A percentile compares a stretch with the other conserved stretches of the same genome.
Evolutionary conservation across 1,139 yeast species (phyloP).

Genomic region (Schwanniomyces etchellsii): DNA sequence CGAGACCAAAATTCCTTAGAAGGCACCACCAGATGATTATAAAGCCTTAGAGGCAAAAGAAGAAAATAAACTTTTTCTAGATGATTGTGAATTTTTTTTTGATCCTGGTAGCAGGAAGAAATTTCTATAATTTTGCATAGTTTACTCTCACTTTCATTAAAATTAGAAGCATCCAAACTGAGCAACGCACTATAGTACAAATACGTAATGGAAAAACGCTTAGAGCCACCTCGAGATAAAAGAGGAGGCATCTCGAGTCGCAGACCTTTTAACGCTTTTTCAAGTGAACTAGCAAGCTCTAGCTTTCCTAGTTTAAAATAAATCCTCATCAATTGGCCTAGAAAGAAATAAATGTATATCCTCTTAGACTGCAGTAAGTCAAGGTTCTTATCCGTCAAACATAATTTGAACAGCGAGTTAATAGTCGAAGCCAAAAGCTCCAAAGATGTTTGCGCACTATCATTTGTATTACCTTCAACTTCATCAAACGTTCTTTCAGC

Average conservation of each 20-base stretch:
- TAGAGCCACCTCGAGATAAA: conserved; percentile 40
- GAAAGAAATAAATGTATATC: conserved; percentile 66
- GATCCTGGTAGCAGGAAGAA: conserved; percentile 18
- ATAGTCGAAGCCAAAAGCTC: conserved; percentile 62
- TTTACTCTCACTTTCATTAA: conserved; percentile 41
- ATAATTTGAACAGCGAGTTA: conserved; percentile 70
- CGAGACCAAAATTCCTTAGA: conserved; percentile 30
- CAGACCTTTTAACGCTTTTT: conserved; percentile 64
- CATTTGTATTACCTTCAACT: conserved; percentile 7
- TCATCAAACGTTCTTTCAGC: conserved; percentile 4
- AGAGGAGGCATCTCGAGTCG: conserved; percentile 42
- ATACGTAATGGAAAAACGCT: conserved; percentile 53
- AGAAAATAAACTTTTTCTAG: conserved; percentile 40
- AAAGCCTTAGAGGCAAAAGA: conserved; percentile 51
- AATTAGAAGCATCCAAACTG: conserved; percentile 58
- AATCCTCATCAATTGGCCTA: conserved; percentile 64
- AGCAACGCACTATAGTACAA: conserved; percentile 63
- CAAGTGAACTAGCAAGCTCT: conserved; percentile 74
- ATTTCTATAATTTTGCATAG: conserved; percentile 43
- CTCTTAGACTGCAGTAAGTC: conserved; percentile 48
- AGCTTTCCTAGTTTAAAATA: conserved; percentile 66
- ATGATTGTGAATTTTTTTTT: conserved; percentile 19
- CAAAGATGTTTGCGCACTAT: too few species aligned
- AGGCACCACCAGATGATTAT: conserved; percentile 40
- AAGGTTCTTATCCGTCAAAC: conserved; percentile 71